Evolutionary conservation across 352 stramenopile genomes (phyloP).

Genomic region (Phytophthora megakarya): DNA sequence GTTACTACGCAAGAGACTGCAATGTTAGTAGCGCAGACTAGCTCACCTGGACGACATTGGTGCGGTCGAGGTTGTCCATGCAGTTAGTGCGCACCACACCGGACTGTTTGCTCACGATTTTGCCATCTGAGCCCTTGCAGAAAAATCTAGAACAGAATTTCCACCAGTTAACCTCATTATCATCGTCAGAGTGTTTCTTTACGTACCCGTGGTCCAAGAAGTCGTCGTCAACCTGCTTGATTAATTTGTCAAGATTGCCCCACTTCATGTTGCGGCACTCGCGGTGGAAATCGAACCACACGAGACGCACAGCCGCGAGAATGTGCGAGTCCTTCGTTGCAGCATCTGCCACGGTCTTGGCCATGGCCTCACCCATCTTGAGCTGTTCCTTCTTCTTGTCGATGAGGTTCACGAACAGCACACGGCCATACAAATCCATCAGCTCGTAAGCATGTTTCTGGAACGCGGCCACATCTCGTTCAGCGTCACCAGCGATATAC

Average conservation of each 20-base stretch:
- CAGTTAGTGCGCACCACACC: slow-evolving; percentile 97
- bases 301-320: slow-evolving; percentile 58
- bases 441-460: slow-evolving; percentile 63
- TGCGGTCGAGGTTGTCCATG: slow-evolving; percentile 98
- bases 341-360: slow-evolving; percentile 65
- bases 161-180: not conserved
- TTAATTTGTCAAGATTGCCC: slow-evolving; percentile 90
- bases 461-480: slow-evolving; percentile 62
- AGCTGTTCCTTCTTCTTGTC: slow-evolving; percentile 95
- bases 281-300: slow-evolving; percentile 98
- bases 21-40: too few species aligned
- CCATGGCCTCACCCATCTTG: slow-evolving; percentile 90
- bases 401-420: slow-evolving; percentile 94
- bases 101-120: slow-evolving; percentile 75
- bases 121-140: slow-evolving; percentile 52
- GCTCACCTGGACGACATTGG: slow-evolving; percentile 69
- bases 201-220: slow-evolving; percentile 73
- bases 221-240: slow-evolving; percentile 86
- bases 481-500: slow-evolving; percentile 44
- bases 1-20: too few species aligned
- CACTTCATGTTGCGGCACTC: slow-evolving; percentile 95
- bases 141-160: slow-evolving; percentile 49
- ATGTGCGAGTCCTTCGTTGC: slow-evolving; percentile 66
- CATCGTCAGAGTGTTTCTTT: not conserved
- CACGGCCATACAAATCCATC: slow-evolving; percentile 72